Evolutionary conservation across 2,329 filamentous ascomycete genomes (phyloP), one percentile per base, ranked within the genome.

Genomic region (Pseudogymnoascus sp.): DNA sequence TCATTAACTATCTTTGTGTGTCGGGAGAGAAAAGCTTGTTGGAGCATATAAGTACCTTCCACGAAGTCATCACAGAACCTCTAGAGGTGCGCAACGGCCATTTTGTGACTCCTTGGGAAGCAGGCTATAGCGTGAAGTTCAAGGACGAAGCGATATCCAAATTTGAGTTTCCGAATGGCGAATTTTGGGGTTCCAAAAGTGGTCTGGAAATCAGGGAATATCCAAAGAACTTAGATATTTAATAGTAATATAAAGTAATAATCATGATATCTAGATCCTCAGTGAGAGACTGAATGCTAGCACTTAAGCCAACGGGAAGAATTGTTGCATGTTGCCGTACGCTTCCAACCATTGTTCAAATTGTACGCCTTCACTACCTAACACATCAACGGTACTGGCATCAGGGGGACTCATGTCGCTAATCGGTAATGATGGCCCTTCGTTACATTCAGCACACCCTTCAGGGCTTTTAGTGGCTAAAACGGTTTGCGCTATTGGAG

Each of bases 11-110:
- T 69, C 89, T 95, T 6, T 88, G 88, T 45, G 90, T 95, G 2
- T 88, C 82, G 62, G 91, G 89, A 22, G 88, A 91, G 80, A 83
- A 85, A 71, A 89, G 85, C 22, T 83, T 95, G 60, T 78, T 96
- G 61, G 91, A 96, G 79, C 94, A 91, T 74, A 90, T 95, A 30
- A 91, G 95, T 73, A 90, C 94, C 74, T 76, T 95, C 71, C 91
- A 95, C 75, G 91, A 95, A 81, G 91, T 95, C 77, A 95, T 95
- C 74, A 78, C 89, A 72, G 82, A 94, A 74, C 91, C 91, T 0
- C 83, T 84, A 1, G 82, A 86, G 63, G 90, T 95, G 70, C 84
- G 85, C 76, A 86, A 92, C 66, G 91, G 91, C 5, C 92, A 90
- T 75, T 94, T 93, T 77, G 87, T 88, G 67, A 95, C 91, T 1